Evolutionary conservation across 345 rosid species (phyloP), one percentile per base, ranked within the genome.

Genomic region (Hibiscus syriacus): DNA sequence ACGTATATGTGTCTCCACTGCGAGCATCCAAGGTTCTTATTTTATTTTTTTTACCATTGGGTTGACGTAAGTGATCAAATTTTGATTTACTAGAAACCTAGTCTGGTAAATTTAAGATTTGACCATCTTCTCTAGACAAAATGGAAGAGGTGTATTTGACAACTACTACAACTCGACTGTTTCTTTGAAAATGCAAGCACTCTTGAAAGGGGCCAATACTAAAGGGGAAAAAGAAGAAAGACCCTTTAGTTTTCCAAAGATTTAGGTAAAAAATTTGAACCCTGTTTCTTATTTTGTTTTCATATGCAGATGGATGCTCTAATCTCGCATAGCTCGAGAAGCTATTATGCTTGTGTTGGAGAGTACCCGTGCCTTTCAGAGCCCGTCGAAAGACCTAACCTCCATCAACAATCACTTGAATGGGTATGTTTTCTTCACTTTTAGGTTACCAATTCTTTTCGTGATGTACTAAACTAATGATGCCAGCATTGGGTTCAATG

Each of bases 261-360:
- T 52, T 19, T 9, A 52, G 20, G 56, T 52, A 30, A 58, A n/a
- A n/a, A 59, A 3, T 4, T 1, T 38, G 2, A 38, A 6, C 41
- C 4, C 8, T 55, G 34, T 25, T 25, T 55, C 59, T 55, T 26
- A 55, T 13, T 26, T 7, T 55, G 53, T 7, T 55, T 61, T 56
- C 17, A 55, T 71, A 13, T 73, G 69, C 74, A 87, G 99, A 88
- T 87, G 98, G 99, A 88, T 77, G 92, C 97, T 62, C 72, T 92
- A 46, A 89, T 91, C 61, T 89, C 93, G 56, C 89, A 92, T 70
- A 84, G 90, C 82, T 80, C 93, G 11, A 94, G 80, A 78, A 94
- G 99, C 81, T 89, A 86, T 73, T 94, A 94, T 70, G 97, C 99
- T 57, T 91, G 97, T 83, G 96, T 94, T 59, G 99, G 99, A 69